These are phyloP conservation scores for Metrosideros polymorpha DNA, from an alignment of 441 rosid species.

Conservation along the genomic window DNA sequence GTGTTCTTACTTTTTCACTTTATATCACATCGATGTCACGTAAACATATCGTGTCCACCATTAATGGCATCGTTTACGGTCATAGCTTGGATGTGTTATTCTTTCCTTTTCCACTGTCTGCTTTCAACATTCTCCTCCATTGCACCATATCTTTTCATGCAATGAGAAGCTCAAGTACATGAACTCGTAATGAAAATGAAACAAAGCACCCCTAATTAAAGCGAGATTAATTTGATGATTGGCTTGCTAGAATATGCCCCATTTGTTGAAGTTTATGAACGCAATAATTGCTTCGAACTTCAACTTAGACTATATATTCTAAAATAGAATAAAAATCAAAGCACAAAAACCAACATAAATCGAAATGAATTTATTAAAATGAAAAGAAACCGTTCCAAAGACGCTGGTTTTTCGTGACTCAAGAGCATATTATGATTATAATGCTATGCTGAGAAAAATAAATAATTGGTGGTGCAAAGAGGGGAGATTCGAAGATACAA, in stretches of 20 bases:
- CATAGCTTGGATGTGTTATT: background rate
- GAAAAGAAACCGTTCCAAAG: background rate
- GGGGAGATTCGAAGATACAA: background rate
- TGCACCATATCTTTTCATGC: too few species aligned
- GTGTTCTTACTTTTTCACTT: too few species aligned
- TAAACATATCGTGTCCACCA: background rate
- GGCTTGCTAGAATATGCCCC: background rate
- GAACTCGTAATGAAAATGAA: too few species aligned
- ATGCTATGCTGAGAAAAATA: background rate
- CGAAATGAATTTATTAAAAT: background rate
- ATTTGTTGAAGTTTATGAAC: accelerated
- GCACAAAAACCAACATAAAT: background rate
- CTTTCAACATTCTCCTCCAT: too few species aligned
- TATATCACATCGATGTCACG: too few species aligned
- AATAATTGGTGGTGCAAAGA: background rate
- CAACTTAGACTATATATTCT: background rate
- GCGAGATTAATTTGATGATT: too few species aligned
- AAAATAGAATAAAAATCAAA: background rate
- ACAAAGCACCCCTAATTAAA: too few species aligned
- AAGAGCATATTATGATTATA: background rate
- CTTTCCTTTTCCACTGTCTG: background rate
- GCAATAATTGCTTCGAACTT: background rate
- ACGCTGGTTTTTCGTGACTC: background rate
- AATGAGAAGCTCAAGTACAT: too few species aligned
- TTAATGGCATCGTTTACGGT: too few species aligned